A percentile compares a stretch with the other conserved stretches of the same genome.
Conservation (phyloP, 2,329 filamentous ascomycete species). For the Paecilomyces sp. region DNA sequence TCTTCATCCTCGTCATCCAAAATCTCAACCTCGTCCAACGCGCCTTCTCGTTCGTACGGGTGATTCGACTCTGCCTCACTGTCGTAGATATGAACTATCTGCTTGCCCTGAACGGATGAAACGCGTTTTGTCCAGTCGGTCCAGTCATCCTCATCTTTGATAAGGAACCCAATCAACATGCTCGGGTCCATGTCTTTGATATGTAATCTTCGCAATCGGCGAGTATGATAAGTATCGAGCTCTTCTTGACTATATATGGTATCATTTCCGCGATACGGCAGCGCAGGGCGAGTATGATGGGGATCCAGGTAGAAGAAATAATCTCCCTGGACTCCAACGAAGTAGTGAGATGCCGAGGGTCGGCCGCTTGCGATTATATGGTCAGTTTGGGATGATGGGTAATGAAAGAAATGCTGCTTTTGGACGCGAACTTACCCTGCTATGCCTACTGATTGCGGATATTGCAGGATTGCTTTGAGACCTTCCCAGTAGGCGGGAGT, state of each 20-base stretch:
- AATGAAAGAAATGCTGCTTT: conserved; percentile 14
- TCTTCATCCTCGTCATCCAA: conserved; percentile 63
- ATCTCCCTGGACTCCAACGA: conserved; percentile 64
- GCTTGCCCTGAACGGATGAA: conserved; percentile 68
- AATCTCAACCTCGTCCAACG: conserved; percentile 83
- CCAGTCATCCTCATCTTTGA: conserved; percentile 78
- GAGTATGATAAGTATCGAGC: conserved; percentile 76
- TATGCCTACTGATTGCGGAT: conserved; percentile 90
- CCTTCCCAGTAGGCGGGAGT: conserved; percentile 94
- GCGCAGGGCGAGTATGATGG: conserved; percentile 70
- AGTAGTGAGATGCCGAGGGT: conserved; percentile 81
- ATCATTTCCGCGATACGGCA: conserved; percentile 52
- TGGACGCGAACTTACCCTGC: conserved; percentile 59
- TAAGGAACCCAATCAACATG: conserved; percentile 92
- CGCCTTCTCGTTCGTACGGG: conserved; percentile 57
- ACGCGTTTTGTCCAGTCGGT: conserved; percentile 71
- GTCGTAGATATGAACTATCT: conserved; percentile 77
- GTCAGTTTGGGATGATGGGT: not conserved
- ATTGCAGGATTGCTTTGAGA: conserved; percentile 74
- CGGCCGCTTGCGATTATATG: conserved; percentile 57
- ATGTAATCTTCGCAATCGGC: conserved; percentile 72
- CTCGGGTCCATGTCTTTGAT: conserved; percentile 94
- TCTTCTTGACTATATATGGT: conserved; percentile 61
- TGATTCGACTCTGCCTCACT: conserved; percentile 53
- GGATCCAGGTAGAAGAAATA: conserved; percentile 93